Base-by-base conservation (phyloP, 1,284 basidiomycete species). In the Heimioporus retisporus region DNA sequence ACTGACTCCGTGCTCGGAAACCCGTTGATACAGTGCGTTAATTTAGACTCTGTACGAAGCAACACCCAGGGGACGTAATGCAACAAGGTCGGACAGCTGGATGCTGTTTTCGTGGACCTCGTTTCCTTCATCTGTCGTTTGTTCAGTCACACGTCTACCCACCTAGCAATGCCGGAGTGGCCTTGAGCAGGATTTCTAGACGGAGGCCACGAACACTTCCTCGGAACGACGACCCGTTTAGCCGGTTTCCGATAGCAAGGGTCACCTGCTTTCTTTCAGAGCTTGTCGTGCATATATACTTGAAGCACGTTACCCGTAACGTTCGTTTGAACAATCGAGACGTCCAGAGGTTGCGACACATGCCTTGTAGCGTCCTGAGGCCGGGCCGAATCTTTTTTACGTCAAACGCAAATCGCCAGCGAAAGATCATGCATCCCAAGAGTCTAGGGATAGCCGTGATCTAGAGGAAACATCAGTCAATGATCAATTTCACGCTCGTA, bases 121-220 rank as follows among this genome's bases (percentile, higher is more conserved):
- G 93, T 97, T 71, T 97, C 96, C 73, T 89, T 92, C 80, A 97
- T 80, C 95, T 96, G 16, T n/a, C n/a, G n/a, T n/a, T n/a, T n/a
- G n/a, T n/a, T n/a, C n/a, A n/a, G n/a, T n/a, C n/a, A n/a, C n/a
- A n/a, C n/a, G n/a, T n/a, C n/a, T n/a, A n/a, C n/a, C n/a, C n/a
- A n/a, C n/a, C n/a, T n/a, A n/a, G n/a, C n/a, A n/a, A n/a, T n/a
- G n/a, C n/a, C n/a, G n/a, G n/a, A n/a, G 10, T 65, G 61, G 94
- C 94, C 90, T 97, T 96, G 19, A 92, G 77, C 44, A 98, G 79
- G 3, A 93, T 90, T 61, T 93, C 91, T 21, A 98, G 81, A 73
- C 91, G 91, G 80, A 98, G 97, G 1, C 96, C 96, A 16, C 82
- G 83, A 14, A 96, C 96, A 61, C 89, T 87, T 16, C 96, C 96